Evolutionary conservation across 768 basidiomycete species (phyloP), one percentile per base, ranked within the genome.

Genomic region (Tricholoma matsutake): DNA sequence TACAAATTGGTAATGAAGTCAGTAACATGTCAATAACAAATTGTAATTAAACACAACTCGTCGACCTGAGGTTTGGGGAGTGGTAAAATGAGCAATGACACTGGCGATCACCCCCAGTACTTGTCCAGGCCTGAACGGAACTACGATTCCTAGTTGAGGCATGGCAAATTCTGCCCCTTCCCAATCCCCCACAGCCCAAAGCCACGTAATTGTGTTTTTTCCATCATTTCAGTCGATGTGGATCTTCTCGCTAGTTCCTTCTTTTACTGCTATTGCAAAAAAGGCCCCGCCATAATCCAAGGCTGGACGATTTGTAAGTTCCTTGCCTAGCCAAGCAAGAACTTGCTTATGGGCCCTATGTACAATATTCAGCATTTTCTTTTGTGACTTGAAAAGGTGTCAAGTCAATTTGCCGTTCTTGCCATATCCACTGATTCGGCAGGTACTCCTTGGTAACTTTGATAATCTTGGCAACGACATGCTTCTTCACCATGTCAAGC

Each of bases 21-120:
- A n/a, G n/a, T n/a, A n/a, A n/a, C n/a, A n/a, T n/a, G n/a, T n/a
- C n/a, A n/a, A n/a, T n/a, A n/a, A n/a, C n/a, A n/a, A n/a, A n/a
- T n/a, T n/a, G n/a, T n/a, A n/a, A n/a, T n/a, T n/a, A n/a, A n/a
- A n/a, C n/a, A n/a, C n/a, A n/a, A n/a, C n/a, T n/a, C n/a, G n/a
- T n/a, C n/a, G n/a, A n/a, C n/a, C n/a, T n/a, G n/a, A n/a, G n/a
- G n/a, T n/a, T n/a, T n/a, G n/a, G n/a, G n/a, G n/a, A n/a, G n/a
- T n/a, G n/a, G 82, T 41, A 10, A 41, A 41, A 41, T 41, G 39
- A 6, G 39, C 39, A 41, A 41, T 41, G 16, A 41, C 39, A 41
- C 39, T 16, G 5, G 39, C 39, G 16, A 41, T 41, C 2, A 41
- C 11, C 39, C 39, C 39, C 7, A 41, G 5, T 10, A 41, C 7